Evolutionary conservation across 1,284 basidiomycete genomes (phyloP).

Genomic region (Trichosporon asahii): DNA sequence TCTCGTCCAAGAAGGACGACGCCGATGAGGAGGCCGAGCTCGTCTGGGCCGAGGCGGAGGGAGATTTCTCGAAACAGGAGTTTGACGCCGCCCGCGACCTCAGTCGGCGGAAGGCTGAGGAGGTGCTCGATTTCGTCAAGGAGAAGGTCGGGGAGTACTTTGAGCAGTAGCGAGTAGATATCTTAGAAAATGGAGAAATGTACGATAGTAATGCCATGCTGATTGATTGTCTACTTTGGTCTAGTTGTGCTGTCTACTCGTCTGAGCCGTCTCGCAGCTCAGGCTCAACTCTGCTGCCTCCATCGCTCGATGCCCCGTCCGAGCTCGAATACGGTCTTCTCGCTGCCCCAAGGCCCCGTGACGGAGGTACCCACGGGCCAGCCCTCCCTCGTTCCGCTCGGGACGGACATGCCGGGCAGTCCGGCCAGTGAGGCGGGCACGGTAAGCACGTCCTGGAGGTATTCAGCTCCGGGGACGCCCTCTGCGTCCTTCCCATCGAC

Average conservation of each 20-base stretch:
- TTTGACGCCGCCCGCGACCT: slow-evolving; percentile 31
- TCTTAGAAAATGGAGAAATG: neutral
- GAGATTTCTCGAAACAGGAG: slow-evolving; percentile 38
- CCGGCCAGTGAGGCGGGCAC: slow-evolving; percentile 89
- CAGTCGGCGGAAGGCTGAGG: slow-evolving; percentile 25
- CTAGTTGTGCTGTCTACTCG: neutral
- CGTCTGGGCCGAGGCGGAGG: slow-evolving; percentile 52
- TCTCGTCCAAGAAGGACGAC: slow-evolving; percentile 52
- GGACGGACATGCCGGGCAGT: slow-evolving; percentile 75
- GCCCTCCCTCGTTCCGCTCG: slow-evolving; percentile 60
- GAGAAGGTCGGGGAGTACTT: slow-evolving; percentile 15
- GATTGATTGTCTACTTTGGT: neutral
- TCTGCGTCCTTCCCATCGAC: slow-evolving; percentile 3
- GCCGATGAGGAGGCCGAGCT: slow-evolving; percentile 54
- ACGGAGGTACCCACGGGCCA: slow-evolving; percentile 86
- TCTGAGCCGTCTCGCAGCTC: too few species aligned
- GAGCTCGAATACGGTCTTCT: slow-evolving; percentile 62
- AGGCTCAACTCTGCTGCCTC: slow-evolving; percentile 11
- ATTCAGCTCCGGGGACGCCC: slow-evolving; percentile 55
- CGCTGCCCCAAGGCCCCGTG: slow-evolving; percentile 86
- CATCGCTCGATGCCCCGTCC: slow-evolving; percentile 47
- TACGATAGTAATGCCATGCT: slow-evolving; percentile 7
- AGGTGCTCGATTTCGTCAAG: slow-evolving; percentile 25
- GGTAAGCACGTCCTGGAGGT: slow-evolving; percentile 88
- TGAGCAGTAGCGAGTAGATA: neutral